Evolutionary conservation across 495 filamentous ascomycete species (phyloP).

Genomic region (Rusavskia elegans): DNA sequence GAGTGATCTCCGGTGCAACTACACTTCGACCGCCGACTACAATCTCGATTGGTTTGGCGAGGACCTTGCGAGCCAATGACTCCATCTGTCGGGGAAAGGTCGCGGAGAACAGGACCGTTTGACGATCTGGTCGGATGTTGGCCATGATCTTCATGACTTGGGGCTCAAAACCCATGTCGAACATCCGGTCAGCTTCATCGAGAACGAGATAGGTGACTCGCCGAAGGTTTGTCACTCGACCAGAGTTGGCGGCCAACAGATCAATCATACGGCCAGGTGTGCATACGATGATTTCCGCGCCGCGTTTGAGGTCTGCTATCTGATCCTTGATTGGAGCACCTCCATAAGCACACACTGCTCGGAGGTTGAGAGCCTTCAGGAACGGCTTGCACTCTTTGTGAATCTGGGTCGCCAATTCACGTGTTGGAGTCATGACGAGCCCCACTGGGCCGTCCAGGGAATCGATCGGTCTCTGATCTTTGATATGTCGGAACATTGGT

Average conservation of each 20-base stretch:
- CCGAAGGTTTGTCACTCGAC: constrained; percentile 77
- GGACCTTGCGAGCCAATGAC: constrained; percentile 68
- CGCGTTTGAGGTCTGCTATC: constrained; percentile 89
- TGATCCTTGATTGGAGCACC: constrained; percentile 96
- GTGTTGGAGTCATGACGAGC: constrained; percentile 84
- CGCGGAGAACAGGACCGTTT: constrained; percentile 90
- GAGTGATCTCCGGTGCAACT: constrained; percentile 87
- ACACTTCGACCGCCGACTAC: constrained; percentile 81
- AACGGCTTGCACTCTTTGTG: constrained; percentile 89
- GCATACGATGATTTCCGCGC: constrained; percentile 86
- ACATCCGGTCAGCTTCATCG: constrained; percentile 98
- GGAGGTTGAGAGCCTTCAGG: constrained; percentile 74
- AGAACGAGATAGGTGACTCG: constrained; percentile 86
- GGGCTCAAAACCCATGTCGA: constrained; percentile 98
- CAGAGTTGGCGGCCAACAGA: constrained; percentile 79
- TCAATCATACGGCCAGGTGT: constrained; percentile 98
- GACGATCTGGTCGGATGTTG: constrained; percentile 79
- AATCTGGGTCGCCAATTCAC: constrained; percentile 90
- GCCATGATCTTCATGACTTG: constrained; percentile 93
- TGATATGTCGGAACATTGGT: constrained; percentile 96
- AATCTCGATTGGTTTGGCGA: constrained; percentile 81
- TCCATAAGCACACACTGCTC: constrained; percentile 88
- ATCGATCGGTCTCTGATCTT: constrained; percentile 74
- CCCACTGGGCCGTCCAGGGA: constrained; percentile 75
- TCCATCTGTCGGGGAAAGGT: constrained; percentile 95